These are phyloP conservation scores for Podospora sp. DNA, from an alignment of 495 filamentous ascomycete genomes.

Conservation along the genomic window DNA sequence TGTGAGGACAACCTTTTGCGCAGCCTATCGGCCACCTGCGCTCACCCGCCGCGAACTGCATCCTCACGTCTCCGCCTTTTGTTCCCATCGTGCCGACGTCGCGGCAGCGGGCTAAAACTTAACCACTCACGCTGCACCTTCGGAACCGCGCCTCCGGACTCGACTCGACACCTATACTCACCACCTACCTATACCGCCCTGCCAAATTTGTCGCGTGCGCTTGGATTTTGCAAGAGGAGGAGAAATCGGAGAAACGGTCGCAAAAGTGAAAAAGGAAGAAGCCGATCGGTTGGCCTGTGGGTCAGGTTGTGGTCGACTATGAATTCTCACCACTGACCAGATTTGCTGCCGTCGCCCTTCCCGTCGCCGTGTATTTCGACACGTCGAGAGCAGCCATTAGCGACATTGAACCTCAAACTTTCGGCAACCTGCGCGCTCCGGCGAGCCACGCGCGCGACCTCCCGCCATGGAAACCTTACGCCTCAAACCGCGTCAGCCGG, in stretches of 20 bases:
- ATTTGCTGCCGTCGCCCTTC: constrained; percentile 30
- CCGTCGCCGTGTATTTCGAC: constrained; percentile 17
- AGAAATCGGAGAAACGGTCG: constrained; percentile 4
- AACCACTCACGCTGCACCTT: constrained; percentile 18
- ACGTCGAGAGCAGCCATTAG: constrained; percentile 10
- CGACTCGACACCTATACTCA: constrained; percentile 13
- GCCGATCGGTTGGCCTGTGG: constrained; percentile 23
- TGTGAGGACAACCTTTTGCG: constrained; percentile 14
- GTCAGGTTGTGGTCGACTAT: constrained; percentile 35
- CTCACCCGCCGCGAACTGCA: not conserved
- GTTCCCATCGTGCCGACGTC: constrained; percentile 21
- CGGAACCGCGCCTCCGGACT: constrained; percentile 25
- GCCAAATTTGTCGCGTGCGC: constrained; percentile 11
- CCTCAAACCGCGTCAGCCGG: constrained; percentile 55
- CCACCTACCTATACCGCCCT: constrained; percentile 1
- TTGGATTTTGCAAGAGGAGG: not conserved
- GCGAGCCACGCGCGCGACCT: constrained; percentile 12
- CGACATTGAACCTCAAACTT: constrained; percentile 16
- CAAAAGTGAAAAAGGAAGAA: constrained; percentile 5
- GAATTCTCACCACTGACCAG: constrained; percentile 39
- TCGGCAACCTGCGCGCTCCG: not conserved
- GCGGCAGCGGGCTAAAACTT: constrained; percentile 22
- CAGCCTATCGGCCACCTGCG: constrained; percentile 8
- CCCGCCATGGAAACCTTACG: constrained; percentile 60
- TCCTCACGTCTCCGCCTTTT: constrained; percentile 13